Conservation (phyloP, 2,329 filamentous ascomycete genomes). For the Aspergillus pseudonomiae region DNA sequence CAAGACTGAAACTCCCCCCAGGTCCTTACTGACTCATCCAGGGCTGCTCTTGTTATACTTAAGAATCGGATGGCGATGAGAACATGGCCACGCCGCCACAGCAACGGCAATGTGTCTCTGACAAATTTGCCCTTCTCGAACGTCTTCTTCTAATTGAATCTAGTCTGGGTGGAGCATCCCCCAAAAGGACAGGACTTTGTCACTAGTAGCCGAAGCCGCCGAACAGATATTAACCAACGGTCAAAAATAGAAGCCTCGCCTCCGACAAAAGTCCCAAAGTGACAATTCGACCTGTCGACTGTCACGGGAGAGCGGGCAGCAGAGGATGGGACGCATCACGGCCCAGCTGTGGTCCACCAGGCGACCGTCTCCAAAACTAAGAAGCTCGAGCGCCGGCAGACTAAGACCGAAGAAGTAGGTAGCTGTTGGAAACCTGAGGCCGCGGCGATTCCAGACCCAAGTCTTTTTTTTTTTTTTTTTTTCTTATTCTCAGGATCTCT, state of each 20-base stretch:
- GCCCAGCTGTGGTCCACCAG: constrained; percentile 1
- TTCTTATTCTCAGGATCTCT: background rate
- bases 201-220: background rate
- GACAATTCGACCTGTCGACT: constrained; percentile 17
- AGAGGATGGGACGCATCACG: constrained; percentile 10
- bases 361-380: background rate
- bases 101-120: background rate
- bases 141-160: background rate
- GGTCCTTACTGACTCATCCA: background rate
- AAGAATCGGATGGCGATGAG: background rate
- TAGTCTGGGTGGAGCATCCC: background rate
- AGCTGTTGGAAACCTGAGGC: background rate
- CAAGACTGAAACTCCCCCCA: background rate
- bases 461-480: background rate
- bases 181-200: background rate
- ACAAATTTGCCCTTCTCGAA: background rate
- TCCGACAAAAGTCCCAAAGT: background rate
- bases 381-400: background rate
- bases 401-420: background rate
- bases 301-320: constrained; percentile 8
- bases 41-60: background rate
- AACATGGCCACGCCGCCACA: background rate
- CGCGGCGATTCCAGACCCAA: background rate
- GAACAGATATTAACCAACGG: background rate
- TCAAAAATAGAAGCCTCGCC: constrained; percentile 7